phyloP scores from a whole-genome alignment of 345 rosid species.

The Viola odorata region DNA sequence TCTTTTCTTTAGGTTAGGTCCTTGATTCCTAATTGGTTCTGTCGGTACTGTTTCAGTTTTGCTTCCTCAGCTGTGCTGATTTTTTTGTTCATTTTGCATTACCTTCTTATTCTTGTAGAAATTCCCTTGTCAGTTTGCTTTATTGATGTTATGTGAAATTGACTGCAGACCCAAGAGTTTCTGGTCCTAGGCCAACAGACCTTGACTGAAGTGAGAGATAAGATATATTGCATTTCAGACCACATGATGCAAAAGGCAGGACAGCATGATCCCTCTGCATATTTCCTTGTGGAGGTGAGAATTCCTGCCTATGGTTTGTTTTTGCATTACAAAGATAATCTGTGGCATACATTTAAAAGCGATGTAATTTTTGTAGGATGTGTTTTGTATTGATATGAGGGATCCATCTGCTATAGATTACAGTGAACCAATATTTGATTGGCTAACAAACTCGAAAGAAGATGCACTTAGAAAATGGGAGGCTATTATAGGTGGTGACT shows the following conservation, averaged over 20 bases:
- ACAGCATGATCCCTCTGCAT: conserved; percentile 70
- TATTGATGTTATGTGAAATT: conserved; percentile 7
- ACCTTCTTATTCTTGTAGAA: background rate
- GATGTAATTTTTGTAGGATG: conserved; percentile 39
- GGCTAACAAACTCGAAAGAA: conserved; percentile 66
- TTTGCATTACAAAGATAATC: background rate
- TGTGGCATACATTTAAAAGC: conserved; percentile 9
- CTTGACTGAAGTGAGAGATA: conserved; percentile 70
- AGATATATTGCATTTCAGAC: conserved; percentile 68
- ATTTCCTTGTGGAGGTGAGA: conserved; percentile 79
- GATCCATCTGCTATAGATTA: conserved; percentile 52
- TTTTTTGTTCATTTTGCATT: background rate
- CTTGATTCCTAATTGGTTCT: background rate
- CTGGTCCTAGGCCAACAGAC: conserved; percentile 66
- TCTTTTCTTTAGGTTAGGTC: background rate
- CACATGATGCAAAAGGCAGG: conserved; percentile 72
- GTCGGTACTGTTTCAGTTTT: background rate
- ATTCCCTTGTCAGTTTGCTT: background rate
- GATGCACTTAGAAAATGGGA: conserved; percentile 75
- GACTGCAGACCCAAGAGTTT: conserved; percentile 70
- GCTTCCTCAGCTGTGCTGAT: background rate
- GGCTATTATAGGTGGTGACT: conserved; percentile 49
- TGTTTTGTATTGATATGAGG: conserved; percentile 76
- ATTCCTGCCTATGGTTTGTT: background rate
- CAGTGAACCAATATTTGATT: conserved; percentile 66